Evolutionary conservation across 805 yeast species (phyloP).

Genomic region (Candida qinlingensis): DNA sequence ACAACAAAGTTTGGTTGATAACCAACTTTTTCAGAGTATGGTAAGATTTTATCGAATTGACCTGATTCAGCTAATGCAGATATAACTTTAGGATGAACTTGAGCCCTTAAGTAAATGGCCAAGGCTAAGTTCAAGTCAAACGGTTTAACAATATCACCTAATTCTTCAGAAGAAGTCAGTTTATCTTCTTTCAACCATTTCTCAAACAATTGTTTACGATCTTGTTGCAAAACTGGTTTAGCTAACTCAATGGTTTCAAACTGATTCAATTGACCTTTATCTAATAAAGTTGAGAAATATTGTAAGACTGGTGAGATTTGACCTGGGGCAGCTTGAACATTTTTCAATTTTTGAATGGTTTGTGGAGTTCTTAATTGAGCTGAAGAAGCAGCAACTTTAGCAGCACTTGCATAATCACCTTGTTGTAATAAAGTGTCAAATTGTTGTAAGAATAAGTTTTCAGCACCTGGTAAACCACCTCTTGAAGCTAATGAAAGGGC

Average conservation of each 20-base stretch:
- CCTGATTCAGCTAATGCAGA: conserved; percentile 91
- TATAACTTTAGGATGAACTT: conserved; percentile 83
- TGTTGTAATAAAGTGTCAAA: conserved; percentile 77
- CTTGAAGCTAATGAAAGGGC: conserved; percentile 89
- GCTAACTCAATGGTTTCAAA: conserved; percentile 93
- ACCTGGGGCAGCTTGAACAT: conserved; percentile 88
- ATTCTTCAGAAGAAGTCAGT: conserved; percentile 90
- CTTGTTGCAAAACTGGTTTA: conserved; percentile 91
- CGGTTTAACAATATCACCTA: conserved; percentile 93
- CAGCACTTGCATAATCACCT: conserved; percentile 90
- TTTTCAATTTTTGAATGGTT: conserved; percentile 88
- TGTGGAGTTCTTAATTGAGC: conserved; percentile 90
- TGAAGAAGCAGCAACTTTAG: conserved; percentile 94
- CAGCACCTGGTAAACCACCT: conserved; percentile 98
- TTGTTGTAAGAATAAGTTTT: conserved; percentile 82
- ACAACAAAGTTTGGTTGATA: conserved; percentile 88
- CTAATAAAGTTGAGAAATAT: conserved; percentile 86
- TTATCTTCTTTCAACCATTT: conserved; percentile 96
- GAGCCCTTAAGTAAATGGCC: conserved; percentile 83
- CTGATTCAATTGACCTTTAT: conserved; percentile 87
- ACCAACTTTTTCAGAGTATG: conserved; percentile 85
- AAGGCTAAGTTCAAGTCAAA: conserved; percentile 80
- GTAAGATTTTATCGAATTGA: conserved; percentile 91
- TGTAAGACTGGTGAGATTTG: conserved; percentile 91
- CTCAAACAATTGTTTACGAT: conserved; percentile 87